phyloP scores from a whole-genome alignment of 148 eudicot species.

The Rhododendron molle region DNA sequence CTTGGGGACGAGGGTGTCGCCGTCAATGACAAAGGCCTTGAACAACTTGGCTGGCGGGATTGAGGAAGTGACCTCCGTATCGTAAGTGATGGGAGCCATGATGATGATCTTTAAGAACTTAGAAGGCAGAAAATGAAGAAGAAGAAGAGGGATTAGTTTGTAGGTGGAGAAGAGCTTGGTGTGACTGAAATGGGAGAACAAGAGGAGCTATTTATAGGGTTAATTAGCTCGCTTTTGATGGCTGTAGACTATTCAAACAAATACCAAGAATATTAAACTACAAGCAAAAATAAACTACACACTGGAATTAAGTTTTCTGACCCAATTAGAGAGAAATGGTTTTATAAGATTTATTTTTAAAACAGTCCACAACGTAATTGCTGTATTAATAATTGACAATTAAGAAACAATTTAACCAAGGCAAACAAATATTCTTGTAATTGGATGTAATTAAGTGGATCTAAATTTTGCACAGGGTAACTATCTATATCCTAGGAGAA shows the following conservation, averaged over 20 bases:
- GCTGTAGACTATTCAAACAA: background rate
- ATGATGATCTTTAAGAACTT: background rate
- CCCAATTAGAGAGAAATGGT: too few species aligned
- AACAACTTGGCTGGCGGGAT: constrained; percentile 21
- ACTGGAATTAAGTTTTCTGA: too few species aligned
- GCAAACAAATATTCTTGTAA: too few species aligned
- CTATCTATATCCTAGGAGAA: too few species aligned
- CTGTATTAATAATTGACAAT: too few species aligned
- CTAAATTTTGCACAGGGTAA: too few species aligned
- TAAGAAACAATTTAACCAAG: too few species aligned
- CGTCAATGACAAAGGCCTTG: constrained; percentile 23
- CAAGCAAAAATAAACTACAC: too few species aligned
- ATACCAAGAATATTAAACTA: background rate
- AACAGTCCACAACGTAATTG: too few species aligned
- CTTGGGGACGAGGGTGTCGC: constrained; percentile 28
- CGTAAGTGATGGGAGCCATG: constrained; percentile 27
- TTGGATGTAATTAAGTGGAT: too few species aligned
- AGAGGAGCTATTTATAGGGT: background rate
- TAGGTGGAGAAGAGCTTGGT: background rate
- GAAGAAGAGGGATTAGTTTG: background rate
- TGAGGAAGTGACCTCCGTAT: constrained; percentile 9
- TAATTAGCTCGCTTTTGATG: background rate
- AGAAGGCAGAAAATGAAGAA: background rate
- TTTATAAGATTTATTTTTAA: too few species aligned
- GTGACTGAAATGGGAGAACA: background rate